These are phyloP conservation scores for Elongisporangium senticosum DNA, from an alignment of 352 stramenopile species.

Conservation along the genomic window DNA sequence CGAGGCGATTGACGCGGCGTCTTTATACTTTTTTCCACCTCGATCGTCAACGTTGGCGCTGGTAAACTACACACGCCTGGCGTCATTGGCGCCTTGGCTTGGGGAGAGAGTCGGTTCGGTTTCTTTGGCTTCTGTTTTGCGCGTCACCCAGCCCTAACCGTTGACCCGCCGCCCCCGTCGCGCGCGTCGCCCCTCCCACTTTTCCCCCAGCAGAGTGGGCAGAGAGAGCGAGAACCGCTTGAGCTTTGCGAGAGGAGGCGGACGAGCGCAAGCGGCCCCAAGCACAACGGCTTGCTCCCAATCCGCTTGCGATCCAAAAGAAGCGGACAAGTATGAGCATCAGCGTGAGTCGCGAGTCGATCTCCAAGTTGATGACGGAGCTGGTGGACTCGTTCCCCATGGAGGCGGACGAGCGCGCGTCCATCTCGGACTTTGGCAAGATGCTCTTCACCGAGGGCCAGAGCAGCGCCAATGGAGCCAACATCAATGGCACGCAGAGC, in stretches of 20 bases:
- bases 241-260: not conserved
- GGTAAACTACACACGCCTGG: not conserved
- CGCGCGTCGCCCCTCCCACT: not conserved
- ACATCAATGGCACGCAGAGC: slow-evolving; percentile 1
- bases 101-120: not conserved
- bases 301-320: not conserved
- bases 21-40: not conserved
- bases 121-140: not conserved
- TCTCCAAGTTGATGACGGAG: slow-evolving; percentile 83
- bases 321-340: slow-evolving; percentile 48
- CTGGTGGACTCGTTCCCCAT: slow-evolving; percentile 79
- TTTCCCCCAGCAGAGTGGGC: not conserved
- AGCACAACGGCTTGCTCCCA: not conserved
- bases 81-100: not conserved
- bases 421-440: slow-evolving; percentile 86
- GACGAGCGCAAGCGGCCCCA: not conserved
- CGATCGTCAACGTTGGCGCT: not conserved
- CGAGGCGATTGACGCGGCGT: not conserved
- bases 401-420: slow-evolving; percentile 63
- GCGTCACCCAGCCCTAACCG: not conserved
- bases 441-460: slow-evolving; percentile 79
- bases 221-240: not conserved
- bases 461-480: slow-evolving; percentile 5
- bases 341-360: slow-evolving; percentile 77
- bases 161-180: not conserved